Conservation (phyloP, 805 yeast genomes). For the Candida maris region DNA sequence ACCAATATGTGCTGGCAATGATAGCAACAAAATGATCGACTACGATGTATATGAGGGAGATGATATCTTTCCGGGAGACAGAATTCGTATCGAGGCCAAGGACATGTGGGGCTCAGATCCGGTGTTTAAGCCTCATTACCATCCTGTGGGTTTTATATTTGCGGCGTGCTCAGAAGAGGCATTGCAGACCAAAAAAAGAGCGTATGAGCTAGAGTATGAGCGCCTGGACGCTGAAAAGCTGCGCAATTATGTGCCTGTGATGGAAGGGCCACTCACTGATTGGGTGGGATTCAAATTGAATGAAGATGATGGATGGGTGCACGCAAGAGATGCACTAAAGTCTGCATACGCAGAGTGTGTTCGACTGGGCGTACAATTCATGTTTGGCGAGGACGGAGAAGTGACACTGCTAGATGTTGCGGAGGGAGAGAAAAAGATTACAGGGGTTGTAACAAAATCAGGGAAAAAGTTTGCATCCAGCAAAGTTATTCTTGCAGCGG, state of each 20-base stretch:
- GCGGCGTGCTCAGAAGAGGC: conserved; percentile 26
- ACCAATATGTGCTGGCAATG: conserved; percentile 31
- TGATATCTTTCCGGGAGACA: conserved; percentile 18
- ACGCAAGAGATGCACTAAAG: conserved; percentile 27
- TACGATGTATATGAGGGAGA: conserved; percentile 26
- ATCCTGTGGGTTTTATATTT: conserved; percentile 18
- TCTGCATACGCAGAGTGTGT: conserved; percentile 19
- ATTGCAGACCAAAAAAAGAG: conserved; percentile 14
- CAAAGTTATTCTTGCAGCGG: conserved; percentile 32
- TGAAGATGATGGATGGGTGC: conserved; percentile 30
- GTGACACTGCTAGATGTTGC: conserved; percentile 3
- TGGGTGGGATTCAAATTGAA: conserved; percentile 19
- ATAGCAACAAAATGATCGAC: conserved; percentile 31
- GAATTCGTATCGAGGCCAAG: conserved; percentile 21
- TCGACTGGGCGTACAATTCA: conserved; percentile 19
- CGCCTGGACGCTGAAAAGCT: conserved; percentile 15
- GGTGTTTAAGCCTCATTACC: conserved; percentile 13
- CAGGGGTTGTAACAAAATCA: conserved; percentile 18
- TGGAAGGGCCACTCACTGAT: conserved; percentile 7
- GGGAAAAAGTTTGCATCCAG: conserved; percentile 29
- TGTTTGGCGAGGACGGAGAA: conserved; percentile 12
- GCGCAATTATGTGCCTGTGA: conserved; percentile 12
- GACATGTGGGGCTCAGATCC: conserved; percentile 26
- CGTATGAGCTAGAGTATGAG: conserved; percentile 25
- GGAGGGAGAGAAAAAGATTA: conserved; percentile 2